Conservation (phyloP, 495 filamentous ascomycete genomes). For the Aspergillus diversus region DNA sequence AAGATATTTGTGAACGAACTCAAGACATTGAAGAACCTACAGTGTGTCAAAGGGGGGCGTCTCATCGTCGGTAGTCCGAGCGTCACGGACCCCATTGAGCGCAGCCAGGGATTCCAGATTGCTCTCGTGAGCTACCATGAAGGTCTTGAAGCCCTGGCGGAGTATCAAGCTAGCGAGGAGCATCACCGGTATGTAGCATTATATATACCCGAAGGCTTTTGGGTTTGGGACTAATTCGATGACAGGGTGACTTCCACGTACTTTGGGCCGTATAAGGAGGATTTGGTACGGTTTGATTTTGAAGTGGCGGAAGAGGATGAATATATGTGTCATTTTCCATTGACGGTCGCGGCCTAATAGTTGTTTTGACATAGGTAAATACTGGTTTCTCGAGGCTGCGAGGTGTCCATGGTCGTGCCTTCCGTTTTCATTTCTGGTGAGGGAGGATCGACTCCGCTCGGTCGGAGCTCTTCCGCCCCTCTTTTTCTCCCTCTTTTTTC, state of each 20-base stretch:
- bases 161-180: conserved; percentile 52
- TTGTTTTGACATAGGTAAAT: too few relatives aligned
- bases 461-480: too few relatives aligned
- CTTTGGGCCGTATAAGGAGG: conserved; percentile 51
- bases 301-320: conserved; percentile 48
- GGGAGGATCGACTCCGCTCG: too few relatives aligned
- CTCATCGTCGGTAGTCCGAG: conserved; percentile 51
- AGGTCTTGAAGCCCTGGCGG: conserved; percentile 40
- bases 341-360: conserved; percentile 11
- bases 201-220: too few relatives aligned
- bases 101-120: conserved; percentile 52
- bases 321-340: conserved; percentile 36
- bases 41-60: conserved; percentile 43
- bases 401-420: too few relatives aligned
- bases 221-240: not conserved
- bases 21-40: conserved; percentile 44
- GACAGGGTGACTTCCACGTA: conserved; percentile 44
- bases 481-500: too few relatives aligned
- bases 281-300: conserved; percentile 55
- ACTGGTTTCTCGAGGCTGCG: too few relatives aligned
- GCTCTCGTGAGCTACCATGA: conserved; percentile 51
- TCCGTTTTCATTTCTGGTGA: too few relatives aligned
- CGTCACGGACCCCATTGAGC: conserved; percentile 47
- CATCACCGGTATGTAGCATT: conserved; percentile 45
- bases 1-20: conserved; percentile 44